Conservation (phyloP, 1,284 basidiomycete genomes). For the Cryptococcus floricola region DNA sequence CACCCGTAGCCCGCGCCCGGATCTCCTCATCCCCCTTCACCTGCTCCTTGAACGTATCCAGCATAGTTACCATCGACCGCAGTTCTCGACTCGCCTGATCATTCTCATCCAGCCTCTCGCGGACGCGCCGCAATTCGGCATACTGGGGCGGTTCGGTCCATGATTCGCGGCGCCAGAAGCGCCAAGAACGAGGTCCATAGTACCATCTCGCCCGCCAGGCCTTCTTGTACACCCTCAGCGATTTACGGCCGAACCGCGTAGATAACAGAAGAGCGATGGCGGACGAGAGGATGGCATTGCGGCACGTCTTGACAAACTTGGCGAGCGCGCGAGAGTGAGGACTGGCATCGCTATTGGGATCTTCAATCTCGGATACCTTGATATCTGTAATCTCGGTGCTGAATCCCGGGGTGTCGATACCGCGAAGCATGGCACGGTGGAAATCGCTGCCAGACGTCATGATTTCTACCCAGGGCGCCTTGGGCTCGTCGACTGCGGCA, state of each 20-base stretch:
- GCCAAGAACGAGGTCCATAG: constrained; percentile 45
- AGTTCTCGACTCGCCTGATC: not conserved
- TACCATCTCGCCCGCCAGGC: constrained; percentile 37
- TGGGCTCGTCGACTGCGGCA: constrained; percentile 24
- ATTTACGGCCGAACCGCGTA: constrained; percentile 27
- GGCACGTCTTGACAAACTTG: constrained; percentile 28
- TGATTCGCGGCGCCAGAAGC: constrained; percentile 35
- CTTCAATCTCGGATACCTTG: constrained; percentile 30
- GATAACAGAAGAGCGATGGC: constrained; percentile 23
- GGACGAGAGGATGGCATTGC: constrained; percentile 11
- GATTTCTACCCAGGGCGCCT: constrained; percentile 38
- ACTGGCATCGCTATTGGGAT: constrained; percentile 20
- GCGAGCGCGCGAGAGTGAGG: constrained; percentile 25
- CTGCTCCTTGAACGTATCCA: not conserved
- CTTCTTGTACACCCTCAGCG: constrained; percentile 8
- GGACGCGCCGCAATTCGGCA: not conserved
- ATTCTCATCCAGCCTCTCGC: not conserved
- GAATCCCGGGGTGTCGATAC: constrained; percentile 23
- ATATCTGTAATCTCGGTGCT: constrained; percentile 39
- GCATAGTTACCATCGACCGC: not conserved
- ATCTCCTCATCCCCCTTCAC: not conserved
- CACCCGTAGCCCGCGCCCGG: not conserved
- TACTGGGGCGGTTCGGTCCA: constrained; percentile 27
- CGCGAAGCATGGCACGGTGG: constrained; percentile 15
- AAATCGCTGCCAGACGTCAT: constrained; percentile 14